Percentiles rank a stretch among this genome's conserved stretches.
These are phyloP conservation scores for Lentinula novae-zelandiae DNA, from an alignment of 1,284 basidiomycete genomes.

Conservation along the genomic window DNA sequence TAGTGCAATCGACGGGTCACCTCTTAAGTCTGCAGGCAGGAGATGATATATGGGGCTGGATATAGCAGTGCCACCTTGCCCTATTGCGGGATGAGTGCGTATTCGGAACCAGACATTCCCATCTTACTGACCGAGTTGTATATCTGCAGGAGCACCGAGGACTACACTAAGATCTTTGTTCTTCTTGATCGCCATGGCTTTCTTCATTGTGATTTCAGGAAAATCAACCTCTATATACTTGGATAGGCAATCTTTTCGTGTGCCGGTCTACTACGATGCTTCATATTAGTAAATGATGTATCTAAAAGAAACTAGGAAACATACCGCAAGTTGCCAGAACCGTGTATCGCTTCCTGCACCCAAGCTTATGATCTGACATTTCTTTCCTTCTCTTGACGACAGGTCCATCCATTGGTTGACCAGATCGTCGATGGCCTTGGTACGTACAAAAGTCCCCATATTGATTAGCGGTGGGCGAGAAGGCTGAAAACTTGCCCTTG, in stretches of 20 bases:
- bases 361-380: constrained; percentile 82
- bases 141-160: constrained; percentile 40
- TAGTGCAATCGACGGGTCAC: constrained; percentile 40
- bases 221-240: constrained; percentile 92
- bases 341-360: constrained; percentile 93
- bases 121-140: constrained; percentile 39
- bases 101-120: constrained; percentile 27
- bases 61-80: constrained; percentile 66
- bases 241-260: constrained; percentile 41
- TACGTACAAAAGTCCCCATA: constrained; percentile 88
- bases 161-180: constrained; percentile 54
- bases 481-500: constrained; percentile 60
- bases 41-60: constrained; percentile 70
- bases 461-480: constrained; percentile 87
- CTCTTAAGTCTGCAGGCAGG: constrained; percentile 72
- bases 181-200: constrained; percentile 79
- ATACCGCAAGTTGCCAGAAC: constrained; percentile 86
- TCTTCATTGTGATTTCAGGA: constrained; percentile 76
- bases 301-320: constrained; percentile 26
- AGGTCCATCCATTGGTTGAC: constrained; percentile 68
- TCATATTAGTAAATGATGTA: constrained; percentile 6
- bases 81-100: constrained; percentile 42
- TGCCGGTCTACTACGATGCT: constrained; percentile 44
- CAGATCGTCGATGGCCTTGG: constrained; percentile 76
- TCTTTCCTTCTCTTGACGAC: constrained; percentile 33